Evolutionary conservation across 2,329 filamentous ascomycete genomes (phyloP), one percentile per base, ranked within the genome.

Genomic region (Daldinia eschscholtzii): DNA sequence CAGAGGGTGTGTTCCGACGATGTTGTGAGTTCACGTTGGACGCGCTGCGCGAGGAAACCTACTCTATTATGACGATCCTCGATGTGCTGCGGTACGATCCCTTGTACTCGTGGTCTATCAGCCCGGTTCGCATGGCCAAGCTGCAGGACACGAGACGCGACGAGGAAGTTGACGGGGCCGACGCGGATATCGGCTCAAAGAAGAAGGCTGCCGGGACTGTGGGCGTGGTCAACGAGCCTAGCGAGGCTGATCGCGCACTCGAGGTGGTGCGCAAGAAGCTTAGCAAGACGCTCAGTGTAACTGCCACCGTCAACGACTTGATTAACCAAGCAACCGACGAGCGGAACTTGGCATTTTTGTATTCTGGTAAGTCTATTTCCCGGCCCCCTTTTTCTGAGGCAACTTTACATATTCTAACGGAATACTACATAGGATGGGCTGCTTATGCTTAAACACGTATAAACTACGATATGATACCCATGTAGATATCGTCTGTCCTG

Each of bases 21-120:
- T 98, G 95, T 81, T 99, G 96, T 79, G 97, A 99, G 79, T 98
- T 98, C 79, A 98, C 94, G 0, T 88, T 99, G 35, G 94, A 98
- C 70, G 94, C 97, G 1, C 84, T 99, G 39, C 91, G 96, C n/a
- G 92, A 97, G 75, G 96, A 99, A 79, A 93, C 93, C 12, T 97
- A 97, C 78, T 94, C 92, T 50, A 99, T 99, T 82, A 98, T 98
- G 94, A 98, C 96, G 0, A 94, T 99, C 60, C 88, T 99, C 20
- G 97, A 99, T 77, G 97, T 99, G 23, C 84, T 99, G 66, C 92
- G 97, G n/a, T 98, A 98, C 80, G 96, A 99, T 84, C 97, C 96
- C 0, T 83, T 99, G 68, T 97, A 98, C 80, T 96, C 90, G 68
- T 99, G 96, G 96, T 95, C 93, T 39, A 90, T 98, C 63, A 96